A percentile compares a stretch with the other conserved stretches of the same genome.
phyloP scores from a whole-genome alignment of 805 yeast species.

The Starmerella apicola region DNA sequence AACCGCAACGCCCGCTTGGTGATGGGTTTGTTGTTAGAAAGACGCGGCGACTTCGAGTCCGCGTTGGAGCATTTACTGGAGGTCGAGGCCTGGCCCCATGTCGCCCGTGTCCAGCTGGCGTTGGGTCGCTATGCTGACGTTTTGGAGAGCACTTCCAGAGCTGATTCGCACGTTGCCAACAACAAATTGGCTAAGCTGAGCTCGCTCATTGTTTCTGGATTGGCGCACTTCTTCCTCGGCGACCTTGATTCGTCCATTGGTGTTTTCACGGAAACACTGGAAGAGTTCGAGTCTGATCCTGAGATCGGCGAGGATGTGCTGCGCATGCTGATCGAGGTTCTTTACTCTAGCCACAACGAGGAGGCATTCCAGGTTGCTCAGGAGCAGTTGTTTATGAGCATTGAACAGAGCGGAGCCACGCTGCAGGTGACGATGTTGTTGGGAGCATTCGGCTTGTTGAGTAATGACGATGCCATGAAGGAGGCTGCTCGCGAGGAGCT shows the following conservation, averaged over 20 bases:
- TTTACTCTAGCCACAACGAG: slow-evolving; percentile 62
- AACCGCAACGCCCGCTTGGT: slow-evolving; percentile 22
- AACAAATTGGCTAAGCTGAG: slow-evolving; percentile 31
- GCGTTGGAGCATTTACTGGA: slow-evolving; percentile 31
- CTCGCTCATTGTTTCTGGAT: slow-evolving; percentile 56
- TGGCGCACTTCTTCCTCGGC: slow-evolving; percentile 50
- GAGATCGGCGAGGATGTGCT: slow-evolving; percentile 51
- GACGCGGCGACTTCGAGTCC: slow-evolving; percentile 47
- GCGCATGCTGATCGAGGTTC: slow-evolving; percentile 61
- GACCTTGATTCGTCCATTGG: slow-evolving; percentile 55
- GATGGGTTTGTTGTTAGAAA: slow-evolving; percentile 38
- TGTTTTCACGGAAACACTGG: slow-evolving; percentile 54
- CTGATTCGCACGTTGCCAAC: slow-evolving; percentile 21
- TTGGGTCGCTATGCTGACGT: slow-evolving; percentile 43
- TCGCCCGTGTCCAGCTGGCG: slow-evolving; percentile 63
- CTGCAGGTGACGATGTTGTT: slow-evolving; percentile 55
- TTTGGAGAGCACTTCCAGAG: slow-evolving; percentile 33
- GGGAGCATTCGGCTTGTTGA: slow-evolving; percentile 66
- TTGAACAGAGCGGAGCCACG: slow-evolving; percentile 54
- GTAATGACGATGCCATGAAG: slow-evolving; percentile 42
- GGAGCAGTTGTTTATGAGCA: slow-evolving; percentile 62
- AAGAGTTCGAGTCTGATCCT: slow-evolving; percentile 29
- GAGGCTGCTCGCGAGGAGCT: slow-evolving; percentile 60
- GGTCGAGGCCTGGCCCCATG: slow-evolving; percentile 30
- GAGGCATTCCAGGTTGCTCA: slow-evolving; percentile 73